These are phyloP conservation scores for Leishmania turanica DNA, from an alignment of 208 protist species.

Conservation along the genomic window DNA sequence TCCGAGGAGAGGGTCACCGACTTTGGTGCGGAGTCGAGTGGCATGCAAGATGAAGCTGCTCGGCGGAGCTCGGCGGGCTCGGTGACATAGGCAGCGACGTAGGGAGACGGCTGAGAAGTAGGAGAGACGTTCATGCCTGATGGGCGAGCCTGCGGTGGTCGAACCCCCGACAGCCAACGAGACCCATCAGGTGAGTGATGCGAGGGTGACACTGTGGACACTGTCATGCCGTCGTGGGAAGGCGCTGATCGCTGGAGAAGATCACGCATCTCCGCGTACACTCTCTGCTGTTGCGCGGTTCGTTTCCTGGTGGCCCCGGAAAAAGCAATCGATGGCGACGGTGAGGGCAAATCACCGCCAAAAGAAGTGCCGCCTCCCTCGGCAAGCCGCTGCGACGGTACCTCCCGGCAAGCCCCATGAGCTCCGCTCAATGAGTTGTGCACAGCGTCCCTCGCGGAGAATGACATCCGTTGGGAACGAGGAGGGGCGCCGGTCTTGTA, in stretches of 20 bases:
- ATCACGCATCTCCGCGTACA: constrained; percentile 45
- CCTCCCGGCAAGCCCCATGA: not conserved
- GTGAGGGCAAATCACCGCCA: not conserved
- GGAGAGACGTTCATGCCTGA: not conserved
- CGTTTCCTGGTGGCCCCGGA: not conserved
- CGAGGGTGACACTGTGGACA: not conserved
- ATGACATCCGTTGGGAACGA: not conserved
- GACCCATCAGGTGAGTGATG: constrained; percentile 15
- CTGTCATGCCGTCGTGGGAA: not conserved
- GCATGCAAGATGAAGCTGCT: not conserved
- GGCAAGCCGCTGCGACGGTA: not conserved
- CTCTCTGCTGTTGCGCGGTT: constrained; percentile 26
- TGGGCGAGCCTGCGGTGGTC: not conserved
- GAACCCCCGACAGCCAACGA: constrained; percentile 3
- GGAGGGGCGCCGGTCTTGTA: not conserved
- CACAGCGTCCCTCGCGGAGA: not conserved
- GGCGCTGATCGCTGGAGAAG: constrained; percentile 19
- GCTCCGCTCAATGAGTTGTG: not conserved
- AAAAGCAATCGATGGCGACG: not conserved
- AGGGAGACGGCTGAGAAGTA: not conserved
- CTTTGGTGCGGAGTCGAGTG: not conserved
- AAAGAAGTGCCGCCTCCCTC: not conserved
- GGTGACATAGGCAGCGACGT: not conserved
- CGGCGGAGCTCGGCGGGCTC: not conserved
- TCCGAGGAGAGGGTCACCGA: not conserved